These are phyloP conservation scores for Sporopachydermia cereana DNA, from an alignment of 1,139 yeast genomes.

Conservation along the genomic window DNA sequence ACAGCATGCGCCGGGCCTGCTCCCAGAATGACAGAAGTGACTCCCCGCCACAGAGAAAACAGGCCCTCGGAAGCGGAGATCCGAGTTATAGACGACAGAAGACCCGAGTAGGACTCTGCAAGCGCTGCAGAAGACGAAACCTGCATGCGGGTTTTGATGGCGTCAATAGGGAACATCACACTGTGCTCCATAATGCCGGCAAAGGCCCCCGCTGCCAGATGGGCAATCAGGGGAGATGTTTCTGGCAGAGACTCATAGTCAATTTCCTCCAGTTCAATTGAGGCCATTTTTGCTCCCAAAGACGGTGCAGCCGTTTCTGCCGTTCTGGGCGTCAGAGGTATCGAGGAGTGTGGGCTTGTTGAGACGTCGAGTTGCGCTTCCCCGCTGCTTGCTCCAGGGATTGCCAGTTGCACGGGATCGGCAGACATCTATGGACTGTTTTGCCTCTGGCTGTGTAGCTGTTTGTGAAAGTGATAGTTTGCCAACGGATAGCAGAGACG, in stretches of 20 bases:
- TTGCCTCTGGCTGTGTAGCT: too few relatives aligned
- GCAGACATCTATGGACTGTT: too few relatives aligned
- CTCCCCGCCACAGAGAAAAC: slow-evolving; percentile 86
- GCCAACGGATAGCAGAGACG: too few relatives aligned
- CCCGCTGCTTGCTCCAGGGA: too few relatives aligned
- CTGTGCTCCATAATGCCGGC: slow-evolving; percentile 99
- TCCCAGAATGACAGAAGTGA: slow-evolving; percentile 83
- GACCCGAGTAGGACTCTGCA: slow-evolving; percentile 2
- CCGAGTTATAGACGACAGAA: slow-evolving; percentile 42
- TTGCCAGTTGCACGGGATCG: too few relatives aligned
- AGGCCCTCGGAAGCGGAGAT: slow-evolving; percentile 90
- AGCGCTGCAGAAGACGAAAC: slow-evolving; percentile 25
- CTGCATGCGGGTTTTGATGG: slow-evolving; percentile 93
- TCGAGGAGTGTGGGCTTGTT: too few relatives aligned
- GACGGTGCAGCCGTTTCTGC: too few relatives aligned
- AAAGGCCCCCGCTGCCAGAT: slow-evolving; percentile 86
- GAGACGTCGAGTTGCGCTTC: too few relatives aligned
- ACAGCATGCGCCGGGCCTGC: slow-evolving; percentile 99
- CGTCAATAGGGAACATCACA: slow-evolving; percentile 93
- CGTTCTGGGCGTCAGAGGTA: too few relatives aligned
- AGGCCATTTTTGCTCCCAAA: background rate
- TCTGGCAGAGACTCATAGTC: slow-evolving; percentile 93
- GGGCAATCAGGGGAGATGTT: slow-evolving; percentile 72
- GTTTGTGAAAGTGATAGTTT: too few relatives aligned
- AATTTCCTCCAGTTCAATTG: slow-evolving; percentile 18